Evolutionary conservation across 108 stramenopile species (phyloP), one percentile per base, ranked within the genome.

Genomic region (Cyclotella sp.): DNA sequence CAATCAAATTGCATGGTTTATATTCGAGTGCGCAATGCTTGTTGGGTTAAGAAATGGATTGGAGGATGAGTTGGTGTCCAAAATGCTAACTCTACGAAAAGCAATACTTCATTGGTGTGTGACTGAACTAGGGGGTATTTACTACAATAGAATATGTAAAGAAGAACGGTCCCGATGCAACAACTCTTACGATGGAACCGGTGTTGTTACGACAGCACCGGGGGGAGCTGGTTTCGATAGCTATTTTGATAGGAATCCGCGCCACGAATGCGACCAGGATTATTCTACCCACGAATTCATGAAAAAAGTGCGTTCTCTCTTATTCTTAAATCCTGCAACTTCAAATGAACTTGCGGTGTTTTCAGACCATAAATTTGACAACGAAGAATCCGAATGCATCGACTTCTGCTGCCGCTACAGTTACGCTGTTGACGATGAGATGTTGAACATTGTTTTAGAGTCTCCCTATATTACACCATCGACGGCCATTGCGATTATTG

Each of bases 351-450:
- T 93, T 63, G 42, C 75, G n/a, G 42, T 60, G 2, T 86, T 90
- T 63, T 15, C 24, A 4, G 34, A 19, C 27, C 66, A 11, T 27
- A 28, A 39, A 60, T 64, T 39, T 59, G 27, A 60, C 57, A 18
- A 65, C 4, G 77, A 79, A 10, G 76, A 89, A 47, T 27, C 42
- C 3, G 62, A 86, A 47, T 43, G 82, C 22, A 74, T 90, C 11
- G 47, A 79, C 2, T 44, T 83, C 18, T 90, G 87, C 67, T 72
- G 73, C 53, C 58, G 68, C 44, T 81, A 77, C 75, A 86, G 89
- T 10, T n/a, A n/a, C n/a, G 61, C 68, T n/a, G 85, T 93, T 16
- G 88, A 90, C 67, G 87, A 90, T 68, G 87, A 86, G 28, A 86
- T 89, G 79, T 40, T 93, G 47, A 78, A 83, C 76, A 81, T 89